phyloP scores from a whole-genome alignment of 225 moss, liverwort and hornwort species.

The Sphagnum tenellum region DNA sequence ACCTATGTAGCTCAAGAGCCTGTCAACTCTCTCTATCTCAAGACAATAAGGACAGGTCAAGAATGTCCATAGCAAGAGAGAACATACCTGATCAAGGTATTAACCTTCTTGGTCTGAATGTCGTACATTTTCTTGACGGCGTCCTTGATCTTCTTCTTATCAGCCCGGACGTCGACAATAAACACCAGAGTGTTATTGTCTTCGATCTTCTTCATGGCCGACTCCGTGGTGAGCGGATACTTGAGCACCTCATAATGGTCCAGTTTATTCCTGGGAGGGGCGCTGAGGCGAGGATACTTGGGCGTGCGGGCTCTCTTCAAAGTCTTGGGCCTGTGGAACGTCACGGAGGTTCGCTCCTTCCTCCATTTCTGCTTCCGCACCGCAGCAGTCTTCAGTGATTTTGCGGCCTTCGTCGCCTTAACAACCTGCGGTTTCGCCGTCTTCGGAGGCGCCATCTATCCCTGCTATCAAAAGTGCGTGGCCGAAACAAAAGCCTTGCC shows the following conservation, averaged over 20 bases:
- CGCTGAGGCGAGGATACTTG: slow-evolving; percentile 43
- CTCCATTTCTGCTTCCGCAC: slow-evolving; percentile 35
- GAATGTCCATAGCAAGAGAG: neutral
- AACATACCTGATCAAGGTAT: slow-evolving; percentile 40
- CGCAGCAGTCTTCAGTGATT: slow-evolving; percentile 34
- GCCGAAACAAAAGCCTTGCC: too few relatives aligned
- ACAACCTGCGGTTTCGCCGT: slow-evolving; percentile 18
- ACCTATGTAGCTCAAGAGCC: neutral
- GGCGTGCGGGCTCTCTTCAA: slow-evolving; percentile 33
- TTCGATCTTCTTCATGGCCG: slow-evolving; percentile 59
- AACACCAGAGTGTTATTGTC: slow-evolving; percentile 49
- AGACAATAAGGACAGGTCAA: neutral
- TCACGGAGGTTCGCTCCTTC: slow-evolving; percentile 43
- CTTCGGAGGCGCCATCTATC: neutral
- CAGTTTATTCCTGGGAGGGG: slow-evolving; percentile 36
- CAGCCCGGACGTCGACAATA: slow-evolving; percentile 37
- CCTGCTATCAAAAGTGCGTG: too few relatives aligned
- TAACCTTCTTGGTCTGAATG: slow-evolving; percentile 52
- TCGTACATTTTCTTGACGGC: slow-evolving; percentile 53
- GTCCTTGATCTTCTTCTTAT: slow-evolving; percentile 45
- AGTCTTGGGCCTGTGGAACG: slow-evolving; percentile 47
- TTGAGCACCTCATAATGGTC: slow-evolving; percentile 51
- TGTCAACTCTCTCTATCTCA: neutral
- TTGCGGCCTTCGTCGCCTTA: slow-evolving; percentile 45
- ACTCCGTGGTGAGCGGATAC: slow-evolving; percentile 47